Percentiles rank a stretch among this genome's conserved stretches.
These are phyloP conservation scores for Arachnomyces sp. DNA, from an alignment of 2,329 filamentous ascomycete species.

Conservation along the genomic window DNA sequence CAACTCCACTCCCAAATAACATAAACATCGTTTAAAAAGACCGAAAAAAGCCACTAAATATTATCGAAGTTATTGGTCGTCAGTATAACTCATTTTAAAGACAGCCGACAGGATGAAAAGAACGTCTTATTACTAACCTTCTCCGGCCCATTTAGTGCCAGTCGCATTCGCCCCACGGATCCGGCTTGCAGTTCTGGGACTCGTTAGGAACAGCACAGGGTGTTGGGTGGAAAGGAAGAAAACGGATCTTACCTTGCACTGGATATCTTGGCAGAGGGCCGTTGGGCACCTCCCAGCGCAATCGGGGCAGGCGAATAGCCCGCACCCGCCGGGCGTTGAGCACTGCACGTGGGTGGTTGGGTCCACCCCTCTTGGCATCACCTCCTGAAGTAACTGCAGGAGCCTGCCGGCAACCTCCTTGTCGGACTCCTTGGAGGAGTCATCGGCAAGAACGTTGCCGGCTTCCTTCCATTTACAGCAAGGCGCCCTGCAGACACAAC, in stretches of 20 bases:
- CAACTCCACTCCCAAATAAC: too few relatives aligned
- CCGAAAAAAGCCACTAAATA: too few relatives aligned
- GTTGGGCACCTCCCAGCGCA: slow-evolving; percentile 30
- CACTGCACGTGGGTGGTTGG: slow-evolving; percentile 27
- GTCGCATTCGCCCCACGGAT: slow-evolving; percentile 26
- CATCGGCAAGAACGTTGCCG: slow-evolving; percentile 2
- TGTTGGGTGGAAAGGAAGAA: not conserved
- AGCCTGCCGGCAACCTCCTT: slow-evolving; percentile 13
- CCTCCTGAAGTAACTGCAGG: slow-evolving; percentile 16
- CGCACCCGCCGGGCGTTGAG: slow-evolving; percentile 22
- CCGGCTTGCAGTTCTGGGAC: slow-evolving; percentile 25
- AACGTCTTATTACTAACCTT: not conserved
- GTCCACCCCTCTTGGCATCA: slow-evolving; percentile 21
- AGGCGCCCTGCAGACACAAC: slow-evolving; percentile 24
- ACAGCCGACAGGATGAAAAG: too few relatives aligned
- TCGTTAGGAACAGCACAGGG: not conserved
- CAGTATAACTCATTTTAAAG: too few relatives aligned
- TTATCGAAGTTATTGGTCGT: too few relatives aligned
- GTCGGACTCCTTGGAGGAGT: slow-evolving; percentile 11
- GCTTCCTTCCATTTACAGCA: not conserved
- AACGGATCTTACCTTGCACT: slow-evolving; percentile 23
- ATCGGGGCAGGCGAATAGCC: slow-evolving; percentile 24
- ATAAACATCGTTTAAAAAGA: too few relatives aligned
- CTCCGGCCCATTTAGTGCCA: slow-evolving; percentile 21
- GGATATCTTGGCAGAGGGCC: slow-evolving; percentile 25